These are phyloP conservation scores for Sedum album DNA, from an alignment of 164 flowering plant species.

Conservation along the genomic window DNA sequence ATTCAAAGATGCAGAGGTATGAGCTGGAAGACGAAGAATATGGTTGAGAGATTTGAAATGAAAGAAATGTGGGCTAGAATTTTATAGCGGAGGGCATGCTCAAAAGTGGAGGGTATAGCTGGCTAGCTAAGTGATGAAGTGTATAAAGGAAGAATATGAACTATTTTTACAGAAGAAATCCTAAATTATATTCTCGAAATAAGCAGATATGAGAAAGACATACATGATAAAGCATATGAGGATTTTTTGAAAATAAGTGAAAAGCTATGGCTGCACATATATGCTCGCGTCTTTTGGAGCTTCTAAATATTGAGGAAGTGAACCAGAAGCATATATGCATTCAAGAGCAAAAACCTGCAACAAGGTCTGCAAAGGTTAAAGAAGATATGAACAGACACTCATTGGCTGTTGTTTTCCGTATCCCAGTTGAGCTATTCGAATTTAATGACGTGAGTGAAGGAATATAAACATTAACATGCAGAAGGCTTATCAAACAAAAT, in stretches of 20 bases:
- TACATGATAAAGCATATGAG: neutral
- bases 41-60: neutral
- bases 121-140: conserved; percentile 4
- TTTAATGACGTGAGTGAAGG: neutral
- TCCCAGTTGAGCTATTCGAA: neutral
- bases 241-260: neutral
- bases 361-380: neutral
- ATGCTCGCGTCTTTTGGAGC: conserved; percentile 8
- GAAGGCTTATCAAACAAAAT: neutral
- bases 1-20: neutral
- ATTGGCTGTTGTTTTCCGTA: neutral
- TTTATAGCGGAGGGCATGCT: neutral
- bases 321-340: neutral
- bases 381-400: neutral
- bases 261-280: conserved; percentile 8
- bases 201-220: neutral
- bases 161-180: neutral
- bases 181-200: neutral
- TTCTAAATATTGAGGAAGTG: conserved; percentile 3
- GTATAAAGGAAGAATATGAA: neutral
- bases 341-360: neutral
- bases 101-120: conserved; percentile 5
- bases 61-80: neutral
- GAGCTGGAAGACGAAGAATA: neutral
- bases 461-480: neutral